phyloP scores from a whole-genome alignment of 2,329 filamentous ascomycete genomes.

The Geosmithia putterillii region DNA sequence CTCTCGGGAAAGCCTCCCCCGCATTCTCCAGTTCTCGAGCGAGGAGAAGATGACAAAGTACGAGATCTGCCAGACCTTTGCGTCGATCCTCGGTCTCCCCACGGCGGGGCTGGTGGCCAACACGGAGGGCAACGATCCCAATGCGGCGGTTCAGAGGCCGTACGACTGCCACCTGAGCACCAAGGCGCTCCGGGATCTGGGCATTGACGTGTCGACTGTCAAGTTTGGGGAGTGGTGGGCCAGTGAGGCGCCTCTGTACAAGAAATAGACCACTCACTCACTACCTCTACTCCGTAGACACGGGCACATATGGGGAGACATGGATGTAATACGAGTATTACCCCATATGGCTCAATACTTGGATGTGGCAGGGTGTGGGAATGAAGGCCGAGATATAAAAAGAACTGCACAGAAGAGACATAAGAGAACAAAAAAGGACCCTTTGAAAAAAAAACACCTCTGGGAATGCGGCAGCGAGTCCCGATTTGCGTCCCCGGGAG shows the following conservation, averaged over 20 bases:
- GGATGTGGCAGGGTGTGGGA: no score
- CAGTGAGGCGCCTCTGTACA: constrained; percentile 29
- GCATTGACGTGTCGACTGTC: constrained; percentile 60
- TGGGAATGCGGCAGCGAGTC: no score
- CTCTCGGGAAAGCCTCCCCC: constrained; percentile 45
- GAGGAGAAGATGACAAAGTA: constrained; percentile 85
- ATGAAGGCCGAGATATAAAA: no score
- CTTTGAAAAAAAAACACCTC: no score
- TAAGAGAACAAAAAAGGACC: no score
- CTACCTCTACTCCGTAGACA: no score
- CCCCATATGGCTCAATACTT: no score
- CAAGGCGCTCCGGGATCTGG: constrained; percentile 56
- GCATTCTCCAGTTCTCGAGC: constrained; percentile 71
- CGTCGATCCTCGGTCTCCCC: constrained; percentile 66
- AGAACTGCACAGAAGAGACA: no score
- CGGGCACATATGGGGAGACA: no score
- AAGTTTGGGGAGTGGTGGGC: constrained; percentile 78
- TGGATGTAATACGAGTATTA: no score
- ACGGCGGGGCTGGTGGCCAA: constrained; percentile 55
- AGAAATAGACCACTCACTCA: not conserved
- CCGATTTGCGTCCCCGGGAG: no score
- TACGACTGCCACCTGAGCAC: constrained; percentile 86
- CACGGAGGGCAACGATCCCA: constrained; percentile 59
- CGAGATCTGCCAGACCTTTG: constrained; percentile 69
- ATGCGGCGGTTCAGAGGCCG: constrained; percentile 61